Evolutionary conservation across 306 rosid genomes (phyloP).

Genomic region (Quercus glauca): DNA sequence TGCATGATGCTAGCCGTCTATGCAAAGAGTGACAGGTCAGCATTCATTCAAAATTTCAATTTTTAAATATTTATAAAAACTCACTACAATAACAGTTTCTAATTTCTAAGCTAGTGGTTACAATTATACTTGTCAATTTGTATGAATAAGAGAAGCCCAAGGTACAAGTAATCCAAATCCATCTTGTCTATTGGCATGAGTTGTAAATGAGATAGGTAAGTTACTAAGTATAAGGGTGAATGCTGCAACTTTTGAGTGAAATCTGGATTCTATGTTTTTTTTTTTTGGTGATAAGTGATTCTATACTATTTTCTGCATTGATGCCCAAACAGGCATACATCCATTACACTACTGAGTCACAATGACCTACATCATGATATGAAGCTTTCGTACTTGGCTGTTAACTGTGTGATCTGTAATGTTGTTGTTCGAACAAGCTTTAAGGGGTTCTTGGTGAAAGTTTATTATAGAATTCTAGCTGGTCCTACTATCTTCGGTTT

Average conservation of each 20-base stretch:
- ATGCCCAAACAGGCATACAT: background rate
- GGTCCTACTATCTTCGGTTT: too few relatives aligned
- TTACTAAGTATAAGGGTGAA: background rate
- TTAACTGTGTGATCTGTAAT: background rate
- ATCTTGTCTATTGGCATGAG: background rate
- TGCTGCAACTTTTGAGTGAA: background rate
- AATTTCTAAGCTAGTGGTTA: slow-evolving; percentile 2
- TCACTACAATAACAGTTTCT: slow-evolving; percentile 6
- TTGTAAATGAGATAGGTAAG: background rate
- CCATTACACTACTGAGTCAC: background rate
- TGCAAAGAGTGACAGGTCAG: slow-evolving; percentile 83
- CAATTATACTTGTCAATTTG: background rate
- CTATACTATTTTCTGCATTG: background rate
- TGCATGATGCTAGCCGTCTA: slow-evolving; percentile 96
- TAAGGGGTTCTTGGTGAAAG: too few relatives aligned
- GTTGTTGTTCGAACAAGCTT: background rate
- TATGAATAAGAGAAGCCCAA: background rate
- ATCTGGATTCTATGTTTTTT: background rate
- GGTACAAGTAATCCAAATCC: background rate
- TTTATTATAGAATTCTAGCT: too few relatives aligned
- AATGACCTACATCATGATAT: background rate
- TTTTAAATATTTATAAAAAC: slow-evolving; percentile 16
- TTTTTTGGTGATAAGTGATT: background rate
- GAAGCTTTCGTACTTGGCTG: background rate
- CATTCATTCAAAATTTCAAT: background rate